Conservation (phyloP, 116 monocot genomes). For the Phalaenopsis hybrid region DNA sequence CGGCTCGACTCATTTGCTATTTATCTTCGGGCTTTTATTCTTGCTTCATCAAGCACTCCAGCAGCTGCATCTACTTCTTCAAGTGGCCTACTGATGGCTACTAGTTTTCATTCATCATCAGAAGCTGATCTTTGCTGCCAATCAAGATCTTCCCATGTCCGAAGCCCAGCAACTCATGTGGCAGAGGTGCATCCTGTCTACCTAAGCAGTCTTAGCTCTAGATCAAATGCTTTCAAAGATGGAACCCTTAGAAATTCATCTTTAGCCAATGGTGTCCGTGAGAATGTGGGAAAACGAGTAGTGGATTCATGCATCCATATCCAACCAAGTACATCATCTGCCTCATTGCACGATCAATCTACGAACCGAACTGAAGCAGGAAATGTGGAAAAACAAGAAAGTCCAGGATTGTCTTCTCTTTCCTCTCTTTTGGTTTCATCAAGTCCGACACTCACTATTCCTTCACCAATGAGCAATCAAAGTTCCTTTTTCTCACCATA, state of each 20-base stretch:
- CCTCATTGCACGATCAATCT: slow-evolving; percentile 2
- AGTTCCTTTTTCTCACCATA: slow-evolving; percentile 50
- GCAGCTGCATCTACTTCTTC: slow-evolving; percentile 18
- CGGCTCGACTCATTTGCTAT: slow-evolving; percentile 76
- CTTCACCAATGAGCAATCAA: slow-evolving; percentile 11
- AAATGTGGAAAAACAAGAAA: slow-evolving; percentile 7
- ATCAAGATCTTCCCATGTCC: slow-evolving; percentile 20
- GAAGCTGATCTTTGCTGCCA: slow-evolving; percentile 13
- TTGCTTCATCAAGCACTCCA: slow-evolving; percentile 23
- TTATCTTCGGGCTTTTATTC: slow-evolving; percentile 59
- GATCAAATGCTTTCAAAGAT: slow-evolving; percentile 57
- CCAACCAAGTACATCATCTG: neutral
- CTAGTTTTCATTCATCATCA: slow-evolving; percentile 1
- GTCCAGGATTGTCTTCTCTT: slow-evolving; percentile 14
- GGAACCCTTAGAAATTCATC: slow-evolving; percentile 7
- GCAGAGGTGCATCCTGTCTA: slow-evolving; percentile 23
- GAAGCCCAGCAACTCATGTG: slow-evolving; percentile 12
- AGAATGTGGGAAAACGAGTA: slow-evolving; percentile 20
- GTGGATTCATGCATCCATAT: slow-evolving; percentile 15
- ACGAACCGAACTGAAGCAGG: slow-evolving; percentile 10
- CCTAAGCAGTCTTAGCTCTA: slow-evolving; percentile 45
- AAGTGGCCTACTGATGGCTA: neutral
- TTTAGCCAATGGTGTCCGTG: slow-evolving; percentile 24
- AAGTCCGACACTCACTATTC: slow-evolving; percentile 21
- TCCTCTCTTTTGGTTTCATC: slow-evolving; percentile 19